Evolutionary conservation across 495 filamentous ascomycete species (phyloP), one percentile per base, ranked within the genome.

Genomic region (Polyplosphaeria fusca): DNA sequence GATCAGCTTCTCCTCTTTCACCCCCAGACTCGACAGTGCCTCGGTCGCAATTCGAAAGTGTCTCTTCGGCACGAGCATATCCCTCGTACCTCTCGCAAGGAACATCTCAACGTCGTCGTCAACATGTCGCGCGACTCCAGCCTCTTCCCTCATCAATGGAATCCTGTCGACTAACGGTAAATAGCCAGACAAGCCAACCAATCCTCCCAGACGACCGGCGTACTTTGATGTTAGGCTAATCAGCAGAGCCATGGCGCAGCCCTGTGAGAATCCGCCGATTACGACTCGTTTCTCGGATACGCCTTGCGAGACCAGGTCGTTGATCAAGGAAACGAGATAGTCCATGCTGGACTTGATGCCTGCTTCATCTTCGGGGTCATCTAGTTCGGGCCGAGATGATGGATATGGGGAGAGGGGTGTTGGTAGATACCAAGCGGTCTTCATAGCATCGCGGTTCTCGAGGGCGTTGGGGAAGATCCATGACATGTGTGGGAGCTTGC

Each of bases 381-480:
- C 65, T 16, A 67, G 48, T 45, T 68, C 65, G 7, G 65, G 61
- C 13, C 66, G 55, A 4, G 61, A 66, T 13, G 64, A 56, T 12
- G 67, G 68, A 43, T 70, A 70, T 1, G 71, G 68, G 5, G 66
- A 66, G 57, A 73, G 68, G 2, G 55, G 43, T 0, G 68, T 70
- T 5, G 73, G 73, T 35, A 58, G 56, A 45, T 72, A 75, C 74
- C 74, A 76, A 2, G 74, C 75, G 24, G 54, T 68, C 18, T 61
- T 39, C 58, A 66, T 69, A 16, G 67, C 66, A 25, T 76, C 72
- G 38, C 61, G 72, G 60, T 76, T 71, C 4, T 71, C 60, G 25
- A 63, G 66, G 2, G 74, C 73, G 40, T 72, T 74, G 25, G 74
- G 73, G 38, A 77, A 66, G 40, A 77, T 55, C 74, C 75, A 76